Conservation (phyloP, 164 flowering plant species). For the Macadamia integrifolia region DNA sequence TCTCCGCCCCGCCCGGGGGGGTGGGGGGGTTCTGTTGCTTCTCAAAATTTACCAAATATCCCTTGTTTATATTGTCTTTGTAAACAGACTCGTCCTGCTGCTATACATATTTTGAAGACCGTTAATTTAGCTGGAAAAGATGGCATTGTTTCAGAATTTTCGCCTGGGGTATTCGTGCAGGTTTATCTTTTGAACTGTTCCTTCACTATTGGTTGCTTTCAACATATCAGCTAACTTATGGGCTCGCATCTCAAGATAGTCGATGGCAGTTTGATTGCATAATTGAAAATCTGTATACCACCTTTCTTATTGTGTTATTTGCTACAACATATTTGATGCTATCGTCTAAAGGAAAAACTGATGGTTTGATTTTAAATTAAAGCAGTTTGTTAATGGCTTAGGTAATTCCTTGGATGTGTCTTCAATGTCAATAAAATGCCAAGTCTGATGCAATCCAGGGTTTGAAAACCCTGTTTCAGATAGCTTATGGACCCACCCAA, state of each 20-base stretch:
- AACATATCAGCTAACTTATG: neutral
- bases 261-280: too few species aligned
- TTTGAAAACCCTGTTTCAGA: too few species aligned
- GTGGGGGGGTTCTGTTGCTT: neutral
- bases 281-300: neutral
- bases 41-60: neutral
- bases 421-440: too few species aligned
- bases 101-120: constrained; percentile 41
- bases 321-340: neutral
- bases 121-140: constrained; percentile 78
- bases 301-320: neutral
- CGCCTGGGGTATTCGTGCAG: constrained; percentile 97
- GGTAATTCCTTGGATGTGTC: too few species aligned
- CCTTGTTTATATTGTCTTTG: constrained; percentile 16
- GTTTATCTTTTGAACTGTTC: constrained; percentile 24
- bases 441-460: too few species aligned
- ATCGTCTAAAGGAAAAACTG: too few species aligned
- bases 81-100: constrained; percentile 81
- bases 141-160: constrained; percentile 65
- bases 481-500: too few species aligned
- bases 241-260: neutral
- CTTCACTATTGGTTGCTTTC: too few species aligned
- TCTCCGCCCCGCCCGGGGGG: neutral
- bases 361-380: too few species aligned
- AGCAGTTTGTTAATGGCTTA: too few species aligned